These are phyloP conservation scores for Monosporascus sp. DNA, from an alignment of 2,329 filamentous ascomycete genomes.

Conservation along the genomic window DNA sequence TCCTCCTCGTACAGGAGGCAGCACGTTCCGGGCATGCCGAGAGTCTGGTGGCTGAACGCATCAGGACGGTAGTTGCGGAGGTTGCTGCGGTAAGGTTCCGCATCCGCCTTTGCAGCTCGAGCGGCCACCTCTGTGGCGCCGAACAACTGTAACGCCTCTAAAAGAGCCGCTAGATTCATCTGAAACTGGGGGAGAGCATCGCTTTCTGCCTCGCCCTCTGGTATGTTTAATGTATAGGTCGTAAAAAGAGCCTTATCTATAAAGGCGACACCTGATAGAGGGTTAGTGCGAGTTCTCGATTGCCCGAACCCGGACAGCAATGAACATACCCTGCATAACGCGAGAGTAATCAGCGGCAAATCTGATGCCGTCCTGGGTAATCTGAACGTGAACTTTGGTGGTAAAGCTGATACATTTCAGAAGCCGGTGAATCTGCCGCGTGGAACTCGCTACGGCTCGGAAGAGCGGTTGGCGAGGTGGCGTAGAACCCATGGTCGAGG, in stretches of 20 bases:
- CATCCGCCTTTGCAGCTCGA: conserved; percentile 52
- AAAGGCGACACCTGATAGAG: conserved; percentile 61
- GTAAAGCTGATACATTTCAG: conserved; percentile 55
- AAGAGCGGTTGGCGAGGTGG: conserved; percentile 49
- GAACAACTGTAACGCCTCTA: conserved; percentile 95
- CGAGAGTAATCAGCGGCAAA: conserved; percentile 85
- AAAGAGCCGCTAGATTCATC: conserved; percentile 77
- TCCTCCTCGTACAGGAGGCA: conserved; percentile 70
- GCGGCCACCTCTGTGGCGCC: conserved; percentile 68
- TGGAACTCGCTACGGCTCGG: conserved; percentile 71
- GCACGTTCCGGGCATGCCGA: conserved; percentile 82
- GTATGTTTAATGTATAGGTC: conserved; percentile 66
- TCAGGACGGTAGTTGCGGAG: conserved; percentile 58
- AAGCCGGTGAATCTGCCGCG: conserved; percentile 65
- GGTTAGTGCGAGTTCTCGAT: conserved; percentile 13
- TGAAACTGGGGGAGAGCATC: conserved; percentile 67
- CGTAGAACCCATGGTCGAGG: conserved; percentile 14
- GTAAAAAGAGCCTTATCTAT: conserved; percentile 87
- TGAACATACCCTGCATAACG: conserved; percentile 74
- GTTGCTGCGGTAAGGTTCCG: conserved; percentile 57
- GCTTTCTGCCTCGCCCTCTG: conserved; percentile 24
- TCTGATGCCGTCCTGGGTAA: conserved; percentile 77
- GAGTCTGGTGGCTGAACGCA: conserved; percentile 76
- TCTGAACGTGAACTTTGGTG: conserved; percentile 59
- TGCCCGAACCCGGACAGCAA: background rate